Base-by-base conservation (phyloP, 1,284 basidiomycete genomes). In the Ganoderma resinaceum region DNA sequence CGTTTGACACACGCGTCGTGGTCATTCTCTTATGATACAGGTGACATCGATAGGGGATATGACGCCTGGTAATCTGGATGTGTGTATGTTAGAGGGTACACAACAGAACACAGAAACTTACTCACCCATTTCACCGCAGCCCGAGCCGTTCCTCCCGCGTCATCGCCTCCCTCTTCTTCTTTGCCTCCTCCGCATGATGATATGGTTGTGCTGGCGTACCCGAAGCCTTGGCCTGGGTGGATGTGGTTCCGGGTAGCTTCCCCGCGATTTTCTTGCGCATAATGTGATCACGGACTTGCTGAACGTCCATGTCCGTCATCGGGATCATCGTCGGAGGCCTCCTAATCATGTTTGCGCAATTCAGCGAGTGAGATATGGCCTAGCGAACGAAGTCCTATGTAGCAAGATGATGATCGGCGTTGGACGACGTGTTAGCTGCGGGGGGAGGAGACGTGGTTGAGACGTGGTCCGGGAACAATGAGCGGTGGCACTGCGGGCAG, bases 301-400 rank as follows among this genome's bases (percentile, higher is more conserved):
- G 89, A 38, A 94, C 89, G 77, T 94, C 92, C 35, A 82, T 78
- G 75, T 93, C 92, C 72, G 82, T 87, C 86, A 94, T 89, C 31
- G 85, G 84, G 71, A 94, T 91, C 69, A 91, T 84, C 1, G 93
- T 93, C 7, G 92, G 92, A 33, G 86, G 83, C 65, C 92, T 83
- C 65, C 93, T 88, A 76, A 94, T 92, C 92, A 94, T 94, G 37
- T 59, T 23, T 58, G 49, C 62, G 42, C 40, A n/a, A 23, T 62
- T 29, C 46, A 23, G 61, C 42, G 14, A 12, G 16, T 52, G n/a
- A 29, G 8, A 42, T 29, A 8, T 35, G 29, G 40, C 23, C 55
- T 62, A 52, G 14, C 33, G 20, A 58, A 14, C 38, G n/a, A 11
- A 29, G 40, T 37, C 23, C n/a, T 38, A 46, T 33, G 61, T n/a